A percentile compares a stretch with the other conserved stretches of the same genome.
These are phyloP conservation scores for Blastobotrys parvus DNA, from an alignment of 805 yeast genomes.

Conservation along the genomic window DNA sequence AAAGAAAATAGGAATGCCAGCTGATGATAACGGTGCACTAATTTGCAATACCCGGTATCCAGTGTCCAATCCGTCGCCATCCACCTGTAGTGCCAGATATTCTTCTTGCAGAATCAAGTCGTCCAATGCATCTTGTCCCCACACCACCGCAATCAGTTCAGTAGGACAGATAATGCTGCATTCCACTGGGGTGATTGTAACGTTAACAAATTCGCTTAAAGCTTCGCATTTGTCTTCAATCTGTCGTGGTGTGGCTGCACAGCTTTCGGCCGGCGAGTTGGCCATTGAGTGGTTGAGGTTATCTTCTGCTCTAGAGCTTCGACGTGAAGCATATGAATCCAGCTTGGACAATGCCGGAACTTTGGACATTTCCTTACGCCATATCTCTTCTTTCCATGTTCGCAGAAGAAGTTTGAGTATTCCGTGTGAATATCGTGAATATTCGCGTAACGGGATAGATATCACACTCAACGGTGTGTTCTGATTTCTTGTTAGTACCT, in stretches of 20 bases:
- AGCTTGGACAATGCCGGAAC: too few relatives aligned
- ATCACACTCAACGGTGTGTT: constrained; percentile 36
- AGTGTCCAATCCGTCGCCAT: constrained; percentile 49
- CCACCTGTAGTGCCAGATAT: constrained; percentile 49
- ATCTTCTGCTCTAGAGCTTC: constrained; percentile 3
- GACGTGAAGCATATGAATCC: too few relatives aligned
- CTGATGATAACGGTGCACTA: constrained; percentile 50
- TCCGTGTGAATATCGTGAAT: constrained; percentile 47
- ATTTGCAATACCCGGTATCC: constrained; percentile 47
- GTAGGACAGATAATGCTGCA: constrained; percentile 50
- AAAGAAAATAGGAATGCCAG: constrained; percentile 52
- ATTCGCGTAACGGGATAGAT: constrained; percentile 44
- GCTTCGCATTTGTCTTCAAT: constrained; percentile 13
- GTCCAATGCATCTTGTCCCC: constrained; percentile 28
- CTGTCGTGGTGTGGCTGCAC: constrained; percentile 3
- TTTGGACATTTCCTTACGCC: too few relatives aligned
- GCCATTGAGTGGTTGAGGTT: too few relatives aligned
- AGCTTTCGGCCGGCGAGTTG: too few relatives aligned
- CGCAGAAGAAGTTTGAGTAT: constrained; percentile 35
- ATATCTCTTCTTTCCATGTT: constrained; percentile 25
- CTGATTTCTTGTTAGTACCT: constrained; percentile 4
- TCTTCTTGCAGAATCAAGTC: constrained; percentile 36
- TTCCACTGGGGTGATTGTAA: constrained; percentile 56
- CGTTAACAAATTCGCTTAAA: constrained; percentile 44
- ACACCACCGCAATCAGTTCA: constrained; percentile 30